Base-by-base conservation (phyloP, 768 basidiomycete species). In the Guyanaporus albipodus region DNA sequence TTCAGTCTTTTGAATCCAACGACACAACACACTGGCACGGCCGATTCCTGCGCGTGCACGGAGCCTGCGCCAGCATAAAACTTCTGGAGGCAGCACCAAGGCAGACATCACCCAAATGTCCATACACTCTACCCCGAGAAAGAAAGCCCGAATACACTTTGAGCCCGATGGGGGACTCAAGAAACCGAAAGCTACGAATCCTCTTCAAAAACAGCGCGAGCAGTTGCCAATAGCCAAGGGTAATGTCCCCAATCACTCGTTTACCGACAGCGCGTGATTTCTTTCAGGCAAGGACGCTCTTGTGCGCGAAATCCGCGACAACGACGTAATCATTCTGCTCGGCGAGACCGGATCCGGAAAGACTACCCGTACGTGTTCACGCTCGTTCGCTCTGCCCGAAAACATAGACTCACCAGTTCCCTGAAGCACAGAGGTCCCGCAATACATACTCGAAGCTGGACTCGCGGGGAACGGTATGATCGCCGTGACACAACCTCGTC, bases 311-410 rank as follows among this genome's bases (percentile, higher is more conserved):
- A 83, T 95, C 42, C 67, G 69, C 24, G 76, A 81, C 52, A 85
- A 90, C 72, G 87, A 92, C 62, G 85, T 91, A 7, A 88, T 85
- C 1, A 82, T 98, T 35, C 78, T 99, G 8, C 77, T 99, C 2
- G 96, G 94, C 31, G 96, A 99, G 69, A 98, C 96, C 0, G 96
- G 96, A 11, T 96, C 93, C 17, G 96, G 96, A 52, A 99, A 99
- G 72, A 95, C 95, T 0, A 99, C 96, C 39, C 95, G 95, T 95
- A 67, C 59, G 91, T 83, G 41, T 37, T n/a, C 26, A 31, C 44
- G 6, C 19, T 42, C 31, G 12, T 14, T 10, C 4, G 2, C 40
- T 21, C 27, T 44, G 38, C 43, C 27, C 46, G 12, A 29, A 39
- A 26, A 31, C 41, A 27, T 38, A 41, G 42, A 53, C 57, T 66